A percentile compares a stretch with the other conserved stretches of the same genome.
Conservation (phyloP, 257 asterid genomes). For the Avicennia marina region DNA sequence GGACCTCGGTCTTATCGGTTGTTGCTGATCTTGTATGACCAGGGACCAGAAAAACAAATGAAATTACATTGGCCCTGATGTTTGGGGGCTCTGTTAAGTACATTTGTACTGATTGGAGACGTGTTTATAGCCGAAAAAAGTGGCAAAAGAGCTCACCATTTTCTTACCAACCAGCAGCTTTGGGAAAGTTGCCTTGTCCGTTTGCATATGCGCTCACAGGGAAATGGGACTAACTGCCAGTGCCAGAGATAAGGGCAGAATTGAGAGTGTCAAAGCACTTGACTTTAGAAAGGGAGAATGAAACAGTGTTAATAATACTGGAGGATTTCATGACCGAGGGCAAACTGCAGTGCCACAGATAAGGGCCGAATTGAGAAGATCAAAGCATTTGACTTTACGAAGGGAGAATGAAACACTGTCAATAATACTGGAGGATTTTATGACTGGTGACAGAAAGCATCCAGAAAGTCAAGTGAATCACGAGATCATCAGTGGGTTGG, state of each 20-base stretch:
- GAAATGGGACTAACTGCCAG: constrained; percentile 25
- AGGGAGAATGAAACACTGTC: no score
- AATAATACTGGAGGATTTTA: no score
- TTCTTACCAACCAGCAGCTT: constrained; percentile 16
- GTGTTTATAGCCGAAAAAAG: constrained; percentile 17
- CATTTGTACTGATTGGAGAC: constrained; percentile 6
- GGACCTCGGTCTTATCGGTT: constrained; percentile 9
- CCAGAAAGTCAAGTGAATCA: constrained; percentile 10
- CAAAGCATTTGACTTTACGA: no score
- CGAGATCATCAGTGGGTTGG: constrained; percentile 14
- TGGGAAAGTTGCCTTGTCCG: constrained; percentile 24
- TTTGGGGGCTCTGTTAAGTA: constrained; percentile 25
- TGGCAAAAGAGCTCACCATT: constrained; percentile 19
- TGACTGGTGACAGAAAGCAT: constrained; percentile 20
- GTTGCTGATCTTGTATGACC: constrained; percentile 8
- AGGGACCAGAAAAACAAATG: constrained; percentile 6
- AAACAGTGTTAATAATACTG: constrained; percentile 20
- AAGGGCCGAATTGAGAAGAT: no score
- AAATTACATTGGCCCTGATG: constrained; percentile 16
- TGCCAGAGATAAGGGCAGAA: constrained; percentile 16
- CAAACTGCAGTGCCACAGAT: no score
- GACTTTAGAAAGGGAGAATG: constrained; percentile 28
- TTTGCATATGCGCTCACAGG: constrained; percentile 19
- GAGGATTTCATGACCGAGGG: neutral
- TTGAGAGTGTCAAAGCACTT: constrained; percentile 10